phyloP scores from a whole-genome alignment of 1,284 basidiomycete species.

The Retiboletus flavoniger region DNA sequence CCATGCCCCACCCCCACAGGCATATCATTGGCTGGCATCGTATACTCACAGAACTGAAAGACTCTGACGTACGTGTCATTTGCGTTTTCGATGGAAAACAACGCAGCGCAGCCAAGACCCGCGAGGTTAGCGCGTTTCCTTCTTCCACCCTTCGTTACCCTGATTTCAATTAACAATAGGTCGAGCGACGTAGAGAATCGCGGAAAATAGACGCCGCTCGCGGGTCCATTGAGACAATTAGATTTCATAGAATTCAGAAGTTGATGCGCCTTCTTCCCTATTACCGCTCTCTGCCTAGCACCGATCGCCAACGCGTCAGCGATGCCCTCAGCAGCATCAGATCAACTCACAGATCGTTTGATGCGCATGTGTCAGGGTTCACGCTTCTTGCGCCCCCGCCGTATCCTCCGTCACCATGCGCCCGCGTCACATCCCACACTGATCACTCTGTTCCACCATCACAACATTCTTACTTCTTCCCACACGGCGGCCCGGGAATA shows the following conservation, averaged over 20 bases:
- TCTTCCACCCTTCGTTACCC: constrained; percentile 4
- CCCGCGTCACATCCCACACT: constrained; percentile 10
- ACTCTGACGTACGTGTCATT: constrained; percentile 55
- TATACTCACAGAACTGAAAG: constrained; percentile 59
- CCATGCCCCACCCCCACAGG: constrained; percentile 55
- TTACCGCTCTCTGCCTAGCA: constrained; percentile 35
- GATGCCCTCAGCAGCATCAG: constrained; percentile 22
- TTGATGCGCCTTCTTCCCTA: constrained; percentile 43
- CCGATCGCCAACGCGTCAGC: constrained; percentile 36
- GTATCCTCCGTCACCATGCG: neutral
- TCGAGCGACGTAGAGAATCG: constrained; percentile 49
- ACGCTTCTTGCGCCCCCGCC: constrained; percentile 7
- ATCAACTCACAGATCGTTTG: constrained; percentile 8
- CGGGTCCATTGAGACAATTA: constrained; percentile 52
- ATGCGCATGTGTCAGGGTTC: constrained; percentile 23
- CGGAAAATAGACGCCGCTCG: constrained; percentile 48
- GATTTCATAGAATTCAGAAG: constrained; percentile 47
- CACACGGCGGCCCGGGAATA: constrained; percentile 9
- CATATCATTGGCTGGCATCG: constrained; percentile 79
- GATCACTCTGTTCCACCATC: neutral
- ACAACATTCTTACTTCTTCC: constrained; percentile 15
- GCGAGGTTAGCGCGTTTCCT: constrained; percentile 53
- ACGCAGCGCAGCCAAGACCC: constrained; percentile 64
- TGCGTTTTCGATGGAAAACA: constrained; percentile 77
- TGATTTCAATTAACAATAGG: constrained; percentile 34